Base-by-base conservation (phyloP, 441 rosid genomes). In the Euphorbia neoarborescens region DNA sequence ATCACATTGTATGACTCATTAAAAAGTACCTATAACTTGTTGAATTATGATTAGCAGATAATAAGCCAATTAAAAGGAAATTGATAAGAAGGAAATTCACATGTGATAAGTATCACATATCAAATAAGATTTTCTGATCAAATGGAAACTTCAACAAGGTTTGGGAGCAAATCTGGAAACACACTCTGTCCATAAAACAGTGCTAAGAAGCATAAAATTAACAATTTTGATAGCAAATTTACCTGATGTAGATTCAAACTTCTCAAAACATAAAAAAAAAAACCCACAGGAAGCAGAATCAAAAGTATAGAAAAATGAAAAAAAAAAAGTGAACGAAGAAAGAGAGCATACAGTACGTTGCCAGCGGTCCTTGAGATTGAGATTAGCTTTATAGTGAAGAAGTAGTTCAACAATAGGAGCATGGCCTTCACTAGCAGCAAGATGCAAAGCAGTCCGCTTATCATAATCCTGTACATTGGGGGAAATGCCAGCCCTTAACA, bases 361-460 rank as follows among this genome's bases (percentile, higher is more conserved):
- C 89, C 89, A 80, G 34, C 86, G 84, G 48, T 87, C 88, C 46
- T 67, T 75, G 81, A 77, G 89, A 76, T 84, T 87, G 68, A 87
- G 77, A 35, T 84, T 75, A 35, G 86, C 88, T 44, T 79, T 84
- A 71, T 84, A 87, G 58, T 70, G 77, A 38, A 87, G 74, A 66
- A 87, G 91, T 62, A 87, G 87, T 82, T 85, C 87, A 67, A 85
- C 86, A 6, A 85, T 85, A 3, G 88, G 79, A 17, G 91, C 87
- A 44, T 84, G 91, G 50, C 85, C 91, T 56, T 87, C 88, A 19
- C 91, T 87, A 0, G 88, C 86, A 0, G 88, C 86, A 22, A 87
- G 85, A 71, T 87, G 88, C 74, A 85, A 62, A 22, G 88, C 87
- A 13, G 88, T 87, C 65, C 87, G 61, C 74, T 71, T 78, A 62